These are phyloP conservation scores for Clavulina sp. DNA, from an alignment of 768 basidiomycete species.

Conservation along the genomic window DNA sequence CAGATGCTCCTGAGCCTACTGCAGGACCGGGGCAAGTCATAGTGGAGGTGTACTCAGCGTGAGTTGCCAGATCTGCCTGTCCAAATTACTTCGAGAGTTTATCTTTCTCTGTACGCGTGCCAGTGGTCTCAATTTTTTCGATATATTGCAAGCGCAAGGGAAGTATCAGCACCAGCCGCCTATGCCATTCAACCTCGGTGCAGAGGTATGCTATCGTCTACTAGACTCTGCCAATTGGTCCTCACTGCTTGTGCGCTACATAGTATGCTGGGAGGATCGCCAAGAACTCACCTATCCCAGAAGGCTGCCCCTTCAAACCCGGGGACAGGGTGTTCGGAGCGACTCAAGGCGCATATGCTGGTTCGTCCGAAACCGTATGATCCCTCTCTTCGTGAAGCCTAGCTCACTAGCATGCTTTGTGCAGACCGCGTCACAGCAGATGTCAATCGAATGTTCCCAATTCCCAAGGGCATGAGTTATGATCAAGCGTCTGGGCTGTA, in stretches of 20 bases:
- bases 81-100: not conserved
- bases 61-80: not conserved
- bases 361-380: not conserved
- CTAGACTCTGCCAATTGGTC: not conserved
- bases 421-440: slow-evolving; percentile 55
- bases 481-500: slow-evolving; percentile 66
- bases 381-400: not conserved
- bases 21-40: slow-evolving; percentile 38
- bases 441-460: slow-evolving; percentile 33
- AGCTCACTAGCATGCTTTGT: not conserved
- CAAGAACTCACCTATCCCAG: slow-evolving; percentile 52
- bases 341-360: slow-evolving; percentile 46
- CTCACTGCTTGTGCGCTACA: not conserved
- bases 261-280: slow-evolving; percentile 71
- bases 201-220: not conserved
- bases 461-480: slow-evolving; percentile 61
- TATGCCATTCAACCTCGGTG: not conserved
- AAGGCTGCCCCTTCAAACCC: slow-evolving; percentile 55
- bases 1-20: slow-evolving; percentile 41
- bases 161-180: slow-evolving; percentile 45
- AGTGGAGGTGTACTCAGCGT: slow-evolving; percentile 54
- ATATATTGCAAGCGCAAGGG: slow-evolving; percentile 75
- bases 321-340: slow-evolving; percentile 85
- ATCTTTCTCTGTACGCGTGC: not conserved
- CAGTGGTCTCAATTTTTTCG: slow-evolving; percentile 55